Conservation (phyloP, 768 basidiomycete genomes). For the Pleurotus djamor region DNA sequence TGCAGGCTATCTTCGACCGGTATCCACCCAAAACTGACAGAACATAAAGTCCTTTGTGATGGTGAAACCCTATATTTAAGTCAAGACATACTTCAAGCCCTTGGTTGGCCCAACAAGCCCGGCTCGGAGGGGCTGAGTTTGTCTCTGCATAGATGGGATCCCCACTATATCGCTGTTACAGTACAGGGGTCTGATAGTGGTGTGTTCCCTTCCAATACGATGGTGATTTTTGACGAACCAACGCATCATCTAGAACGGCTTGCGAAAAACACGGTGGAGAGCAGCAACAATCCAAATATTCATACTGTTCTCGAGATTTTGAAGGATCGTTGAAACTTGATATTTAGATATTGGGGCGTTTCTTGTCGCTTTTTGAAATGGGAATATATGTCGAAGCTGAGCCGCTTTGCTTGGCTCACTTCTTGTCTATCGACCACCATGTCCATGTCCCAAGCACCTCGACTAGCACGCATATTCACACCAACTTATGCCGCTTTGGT, state of each 20-base stretch:
- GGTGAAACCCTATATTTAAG: neutral
- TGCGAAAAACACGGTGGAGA: neutral
- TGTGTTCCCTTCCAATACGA: neutral
- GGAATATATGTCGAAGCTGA: too few relatives aligned
- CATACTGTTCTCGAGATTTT: neutral
- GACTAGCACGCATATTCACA: slow-evolving; percentile 27
- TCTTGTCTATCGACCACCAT: neutral
- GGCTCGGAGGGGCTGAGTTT: neutral
- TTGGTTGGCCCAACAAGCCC: neutral
- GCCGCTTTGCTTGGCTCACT: too few relatives aligned
- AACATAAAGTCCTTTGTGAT: neutral
- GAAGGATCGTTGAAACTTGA: neutral
- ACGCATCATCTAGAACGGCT: neutral
- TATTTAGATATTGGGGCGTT: neutral
- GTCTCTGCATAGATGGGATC: neutral
- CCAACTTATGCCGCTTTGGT: slow-evolving; percentile 19
- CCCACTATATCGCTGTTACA: neutral
- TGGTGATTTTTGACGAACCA: neutral
- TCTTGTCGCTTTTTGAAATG: too few relatives aligned
- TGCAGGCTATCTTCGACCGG: neutral
- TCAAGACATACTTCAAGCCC: neutral
- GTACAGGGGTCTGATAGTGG: neutral
- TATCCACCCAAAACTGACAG: neutral
- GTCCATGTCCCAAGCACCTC: slow-evolving; percentile 15
- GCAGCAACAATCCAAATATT: neutral